Percentiles rank a stretch among this genome's conserved stretches.
phyloP scores from a whole-genome alignment of 2,329 filamentous ascomycete genomes.

The Aspergillus hiratsukae region DNA sequence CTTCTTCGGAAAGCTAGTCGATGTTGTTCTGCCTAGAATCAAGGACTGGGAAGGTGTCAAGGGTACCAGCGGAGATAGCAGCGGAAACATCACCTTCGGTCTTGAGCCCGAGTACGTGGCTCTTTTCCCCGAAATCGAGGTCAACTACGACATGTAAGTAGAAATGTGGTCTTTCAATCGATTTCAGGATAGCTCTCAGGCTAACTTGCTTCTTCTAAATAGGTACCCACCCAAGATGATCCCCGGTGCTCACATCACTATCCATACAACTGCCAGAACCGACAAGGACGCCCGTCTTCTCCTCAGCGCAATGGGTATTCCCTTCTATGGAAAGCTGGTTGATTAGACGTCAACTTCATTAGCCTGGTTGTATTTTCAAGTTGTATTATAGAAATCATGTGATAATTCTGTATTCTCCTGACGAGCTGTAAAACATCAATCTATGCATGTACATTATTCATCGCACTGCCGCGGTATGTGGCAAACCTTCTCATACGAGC shows the following conservation, averaged over 20 bases:
- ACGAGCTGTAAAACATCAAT: neutral
- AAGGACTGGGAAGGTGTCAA: conserved; percentile 91
- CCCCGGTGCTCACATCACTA: conserved; percentile 75
- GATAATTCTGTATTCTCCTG: neutral
- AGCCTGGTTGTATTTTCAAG: neutral
- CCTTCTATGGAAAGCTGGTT: conserved; percentile 73
- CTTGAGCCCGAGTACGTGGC: conserved; percentile 70
- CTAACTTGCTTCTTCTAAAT: neutral
- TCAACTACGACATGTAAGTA: conserved; percentile 84
- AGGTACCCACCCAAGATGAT: conserved; percentile 70
- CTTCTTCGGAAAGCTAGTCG: conserved; percentile 84
- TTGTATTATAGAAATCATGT: neutral
- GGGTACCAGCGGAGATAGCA: conserved; percentile 74
- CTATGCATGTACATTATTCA: neutral
- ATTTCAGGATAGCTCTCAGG: neutral
- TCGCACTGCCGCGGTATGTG: neutral
- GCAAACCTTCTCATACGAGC: neutral
- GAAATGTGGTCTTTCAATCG: neutral
- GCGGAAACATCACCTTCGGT: conserved; percentile 83
- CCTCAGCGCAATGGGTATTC: conserved; percentile 66
- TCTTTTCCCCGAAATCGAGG: conserved; percentile 88
- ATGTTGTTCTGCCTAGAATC: conserved; percentile 87
- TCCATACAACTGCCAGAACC: conserved; percentile 79
- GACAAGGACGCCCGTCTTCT: conserved; percentile 81
- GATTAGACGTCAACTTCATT: conserved; percentile 34